Percentiles rank a stretch among this genome's conserved stretches.
These are phyloP conservation scores for Oleoguttula mirabilis DNA, from an alignment of 495 filamentous ascomycete genomes.

Conservation along the genomic window DNA sequence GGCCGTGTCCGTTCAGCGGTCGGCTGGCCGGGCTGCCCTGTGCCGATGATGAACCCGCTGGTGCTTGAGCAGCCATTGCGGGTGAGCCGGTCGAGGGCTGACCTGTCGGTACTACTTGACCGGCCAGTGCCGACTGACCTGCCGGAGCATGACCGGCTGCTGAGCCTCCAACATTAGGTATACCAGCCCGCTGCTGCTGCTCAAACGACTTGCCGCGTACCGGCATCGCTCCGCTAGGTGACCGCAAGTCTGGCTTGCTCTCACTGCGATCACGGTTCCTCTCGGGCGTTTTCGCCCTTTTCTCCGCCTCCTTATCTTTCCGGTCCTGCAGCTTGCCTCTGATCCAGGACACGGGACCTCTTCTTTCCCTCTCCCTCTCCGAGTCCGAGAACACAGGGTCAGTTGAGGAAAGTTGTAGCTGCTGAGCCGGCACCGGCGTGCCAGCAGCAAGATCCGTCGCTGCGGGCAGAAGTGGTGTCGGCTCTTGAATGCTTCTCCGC, in stretches of 20 bases:
- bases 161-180: neutral
- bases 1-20: too few relatives aligned
- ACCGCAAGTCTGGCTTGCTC: constrained; percentile 19
- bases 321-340: constrained; percentile 66
- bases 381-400: constrained; percentile 19
- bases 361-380: constrained; percentile 36
- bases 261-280: constrained; percentile 10
- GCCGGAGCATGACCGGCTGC: neutral
- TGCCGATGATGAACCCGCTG: too few relatives aligned
- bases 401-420: constrained; percentile 1
- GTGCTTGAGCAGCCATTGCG: too few relatives aligned
- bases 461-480: constrained; percentile 1
- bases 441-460: constrained; percentile 15
- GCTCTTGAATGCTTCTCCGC: constrained; percentile 16
- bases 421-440: constrained; percentile 10
- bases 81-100: too few relatives aligned
- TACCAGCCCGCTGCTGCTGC: constrained; percentile 12
- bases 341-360: constrained; percentile 71
- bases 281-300: constrained; percentile 44
- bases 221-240: constrained; percentile 12
- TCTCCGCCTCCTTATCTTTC: constrained; percentile 46
- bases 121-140: neutral
- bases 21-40: too few relatives aligned
- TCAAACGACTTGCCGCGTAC: constrained; percentile 23
- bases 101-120: neutral